These are phyloP conservation scores for Circinella umbellata DNA, from an alignment of 371 early-diverging fungal species.

Conservation along the genomic window DNA sequence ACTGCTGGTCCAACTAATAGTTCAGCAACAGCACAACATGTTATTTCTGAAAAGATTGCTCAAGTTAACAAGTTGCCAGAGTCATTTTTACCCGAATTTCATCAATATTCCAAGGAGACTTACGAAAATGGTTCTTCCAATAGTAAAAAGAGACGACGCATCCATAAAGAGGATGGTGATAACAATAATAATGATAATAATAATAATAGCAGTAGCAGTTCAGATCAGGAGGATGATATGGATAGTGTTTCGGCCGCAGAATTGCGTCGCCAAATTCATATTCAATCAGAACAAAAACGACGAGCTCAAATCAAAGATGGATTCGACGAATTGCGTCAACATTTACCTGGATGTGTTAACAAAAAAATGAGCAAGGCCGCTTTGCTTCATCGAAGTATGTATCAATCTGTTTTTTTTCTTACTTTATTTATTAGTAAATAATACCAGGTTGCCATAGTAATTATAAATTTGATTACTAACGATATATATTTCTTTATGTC, in stretches of 20 bases:
- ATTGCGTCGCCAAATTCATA: constrained; percentile 62
- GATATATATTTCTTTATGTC: too few relatives aligned
- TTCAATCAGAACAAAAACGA: constrained; percentile 66
- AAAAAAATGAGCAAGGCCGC: constrained; percentile 66
- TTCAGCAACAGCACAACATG: constrained; percentile 10
- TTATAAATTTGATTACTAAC: too few relatives aligned
- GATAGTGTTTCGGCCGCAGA: constrained; percentile 50
- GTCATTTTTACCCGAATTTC: constrained; percentile 54
- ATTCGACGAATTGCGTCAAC: constrained; percentile 59
- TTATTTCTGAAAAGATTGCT: constrained; percentile 46
- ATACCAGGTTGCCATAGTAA: too few relatives aligned
- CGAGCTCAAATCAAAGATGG: constrained; percentile 67
- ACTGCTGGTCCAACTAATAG: neutral
- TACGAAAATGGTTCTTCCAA: constrained; percentile 52
- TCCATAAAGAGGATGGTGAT: constrained; percentile 27
- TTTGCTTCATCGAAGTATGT: constrained; percentile 56
- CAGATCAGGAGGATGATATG: constrained; percentile 34
- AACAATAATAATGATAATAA: constrained; percentile 12
- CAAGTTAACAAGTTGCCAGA: constrained; percentile 53
- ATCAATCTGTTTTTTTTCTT: neutral
- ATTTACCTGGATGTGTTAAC: constrained; percentile 57
- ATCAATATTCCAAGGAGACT: constrained; percentile 54
- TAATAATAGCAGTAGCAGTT: constrained; percentile 9
- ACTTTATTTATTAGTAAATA: too few relatives aligned
- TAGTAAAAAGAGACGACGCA: constrained; percentile 39